These are phyloP conservation scores for Cyclotella distinguenda DNA, from an alignment of 108 stramenopile genomes.

Conservation along the genomic window DNA sequence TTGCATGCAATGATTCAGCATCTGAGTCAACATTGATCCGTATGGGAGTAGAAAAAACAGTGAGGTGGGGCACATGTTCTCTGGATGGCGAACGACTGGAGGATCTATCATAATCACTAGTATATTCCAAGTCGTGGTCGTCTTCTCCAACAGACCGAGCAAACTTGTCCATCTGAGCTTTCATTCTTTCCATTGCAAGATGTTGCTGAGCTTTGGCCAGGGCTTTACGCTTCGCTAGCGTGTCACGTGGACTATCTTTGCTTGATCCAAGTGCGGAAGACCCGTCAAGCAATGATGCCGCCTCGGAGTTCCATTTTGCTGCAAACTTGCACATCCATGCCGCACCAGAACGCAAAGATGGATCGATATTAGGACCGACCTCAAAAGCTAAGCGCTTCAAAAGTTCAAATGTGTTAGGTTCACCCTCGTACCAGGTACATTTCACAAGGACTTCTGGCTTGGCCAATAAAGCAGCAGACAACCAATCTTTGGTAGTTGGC, in stretches of 20 bases:
- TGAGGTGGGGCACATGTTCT: no score
- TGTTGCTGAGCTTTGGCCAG: slow-evolving; percentile 54
- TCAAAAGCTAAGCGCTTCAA: slow-evolving; percentile 61
- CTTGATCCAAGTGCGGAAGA: background rate
- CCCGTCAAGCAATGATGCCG: slow-evolving; percentile 45
- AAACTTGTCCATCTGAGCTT: slow-evolving; percentile 77
- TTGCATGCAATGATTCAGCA: slow-evolving; percentile 14
- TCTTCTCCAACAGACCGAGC: slow-evolving; percentile 44
- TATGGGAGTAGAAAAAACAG: slow-evolving; percentile 28
- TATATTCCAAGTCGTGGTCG: slow-evolving; percentile 48
- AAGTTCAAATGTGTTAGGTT: slow-evolving; percentile 60
- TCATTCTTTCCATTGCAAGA: slow-evolving; percentile 69
- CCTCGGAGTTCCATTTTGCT: slow-evolving; percentile 51
- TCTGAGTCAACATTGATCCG: slow-evolving; percentile 13
- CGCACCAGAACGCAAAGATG: slow-evolving; percentile 67
- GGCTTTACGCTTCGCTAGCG: slow-evolving; percentile 59
- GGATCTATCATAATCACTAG: slow-evolving; percentile 19
- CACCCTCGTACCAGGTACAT: slow-evolving; percentile 62
- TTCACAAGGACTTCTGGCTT: slow-evolving; percentile 56
- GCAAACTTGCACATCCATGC: slow-evolving; percentile 81
- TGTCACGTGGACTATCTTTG: slow-evolving; percentile 10
- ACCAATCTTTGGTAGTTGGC: slow-evolving; percentile 70
- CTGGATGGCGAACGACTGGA: slow-evolving; percentile 28
- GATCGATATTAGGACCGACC: slow-evolving; percentile 57
- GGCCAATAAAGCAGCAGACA: slow-evolving; percentile 53